phyloP scores from a whole-genome alignment of 2,329 filamentous ascomycete genomes.

The Pseudopyrenochaeta lycopersici region DNA sequence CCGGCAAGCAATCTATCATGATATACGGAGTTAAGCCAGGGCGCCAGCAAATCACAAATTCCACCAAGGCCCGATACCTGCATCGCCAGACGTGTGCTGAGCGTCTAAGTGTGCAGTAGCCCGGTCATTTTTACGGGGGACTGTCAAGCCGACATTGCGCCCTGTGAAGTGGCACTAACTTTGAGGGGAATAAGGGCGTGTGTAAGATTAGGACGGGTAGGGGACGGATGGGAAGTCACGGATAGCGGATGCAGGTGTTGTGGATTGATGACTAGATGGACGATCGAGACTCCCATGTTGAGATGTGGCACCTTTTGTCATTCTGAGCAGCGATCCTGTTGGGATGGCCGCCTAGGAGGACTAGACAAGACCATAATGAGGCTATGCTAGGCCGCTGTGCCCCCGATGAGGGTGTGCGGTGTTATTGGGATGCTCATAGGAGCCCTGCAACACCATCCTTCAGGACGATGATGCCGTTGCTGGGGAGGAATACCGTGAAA shows the following conservation, averaged over 20 bases:
- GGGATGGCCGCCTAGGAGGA: constrained; percentile 11
- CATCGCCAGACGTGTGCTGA: constrained; percentile 27
- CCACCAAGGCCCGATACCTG: constrained; percentile 27
- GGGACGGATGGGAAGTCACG: constrained; percentile 16
- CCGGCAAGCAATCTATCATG: constrained; percentile 14
- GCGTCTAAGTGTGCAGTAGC: constrained; percentile 33
- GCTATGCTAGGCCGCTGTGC: constrained; percentile 17
- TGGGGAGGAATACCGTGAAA: constrained; percentile 19
- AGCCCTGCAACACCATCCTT: constrained; percentile 14
- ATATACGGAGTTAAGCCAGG: constrained; percentile 17
- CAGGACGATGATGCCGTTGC: constrained; percentile 9
- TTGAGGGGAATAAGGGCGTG: constrained; percentile 4
- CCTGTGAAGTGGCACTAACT: constrained; percentile 11
- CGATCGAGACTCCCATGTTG: constrained; percentile 36
- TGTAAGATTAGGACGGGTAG: constrained; percentile 15
- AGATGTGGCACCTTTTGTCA: constrained; percentile 11
- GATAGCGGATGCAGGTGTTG: constrained; percentile 26
- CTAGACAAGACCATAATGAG: constrained; percentile 6
- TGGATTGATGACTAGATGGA: constrained; percentile 32
- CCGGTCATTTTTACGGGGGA: constrained; percentile 20
- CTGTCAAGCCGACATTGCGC: constrained; percentile 18
- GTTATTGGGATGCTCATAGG: background rate
- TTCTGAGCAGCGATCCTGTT: constrained; percentile 7
- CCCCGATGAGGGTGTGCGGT: constrained; percentile 15
- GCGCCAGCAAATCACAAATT: constrained; percentile 26